Evolutionary conservation across 1,139 yeast genomes (phyloP).

Genomic region (Geotrichum siamense): DNA sequence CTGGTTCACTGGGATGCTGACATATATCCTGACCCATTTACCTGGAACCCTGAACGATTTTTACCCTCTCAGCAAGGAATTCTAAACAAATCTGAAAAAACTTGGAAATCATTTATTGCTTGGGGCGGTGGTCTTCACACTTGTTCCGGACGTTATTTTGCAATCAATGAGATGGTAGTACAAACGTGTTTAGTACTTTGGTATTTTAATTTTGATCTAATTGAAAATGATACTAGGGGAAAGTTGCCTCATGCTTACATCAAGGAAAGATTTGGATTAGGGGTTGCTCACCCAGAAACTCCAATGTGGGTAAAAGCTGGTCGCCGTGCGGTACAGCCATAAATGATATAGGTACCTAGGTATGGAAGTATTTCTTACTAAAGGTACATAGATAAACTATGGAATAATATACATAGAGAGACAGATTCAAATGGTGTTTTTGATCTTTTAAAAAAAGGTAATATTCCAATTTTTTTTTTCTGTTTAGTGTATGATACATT

Average conservation of each 20-base stretch:
- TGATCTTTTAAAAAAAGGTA: no score
- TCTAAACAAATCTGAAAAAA: background rate
- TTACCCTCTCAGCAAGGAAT: conserved; percentile 6
- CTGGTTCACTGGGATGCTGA: conserved; percentile 16
- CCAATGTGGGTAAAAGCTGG: conserved; percentile 5
- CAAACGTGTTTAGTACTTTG: conserved; percentile 9
- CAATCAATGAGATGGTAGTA: conserved; percentile 14
- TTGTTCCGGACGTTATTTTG: conserved; percentile 15
- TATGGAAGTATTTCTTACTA: background rate
- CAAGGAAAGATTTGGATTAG: conserved; percentile 14
- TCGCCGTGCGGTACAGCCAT: conserved; percentile 3
- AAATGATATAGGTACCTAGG: background rate
- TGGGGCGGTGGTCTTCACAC: conserved; percentile 18
- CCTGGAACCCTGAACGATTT: conserved; percentile 14
- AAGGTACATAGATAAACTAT: no score
- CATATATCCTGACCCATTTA: conserved; percentile 13
- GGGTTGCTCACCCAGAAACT: conserved; percentile 12
- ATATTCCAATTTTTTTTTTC: no score
- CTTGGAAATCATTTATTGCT: conserved; percentile 12
- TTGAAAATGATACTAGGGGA: conserved; percentile 2
- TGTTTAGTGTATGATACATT: no score
- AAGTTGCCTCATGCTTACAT: conserved; percentile 10
- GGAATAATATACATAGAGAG: no score
- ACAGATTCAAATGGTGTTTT: no score
- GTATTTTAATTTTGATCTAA: conserved; percentile 12